Percentiles rank a stretch among this genome's conserved stretches.
Evolutionary conservation across 345 rosid genomes (phyloP).

Genomic region (Populus euphratica): DNA sequence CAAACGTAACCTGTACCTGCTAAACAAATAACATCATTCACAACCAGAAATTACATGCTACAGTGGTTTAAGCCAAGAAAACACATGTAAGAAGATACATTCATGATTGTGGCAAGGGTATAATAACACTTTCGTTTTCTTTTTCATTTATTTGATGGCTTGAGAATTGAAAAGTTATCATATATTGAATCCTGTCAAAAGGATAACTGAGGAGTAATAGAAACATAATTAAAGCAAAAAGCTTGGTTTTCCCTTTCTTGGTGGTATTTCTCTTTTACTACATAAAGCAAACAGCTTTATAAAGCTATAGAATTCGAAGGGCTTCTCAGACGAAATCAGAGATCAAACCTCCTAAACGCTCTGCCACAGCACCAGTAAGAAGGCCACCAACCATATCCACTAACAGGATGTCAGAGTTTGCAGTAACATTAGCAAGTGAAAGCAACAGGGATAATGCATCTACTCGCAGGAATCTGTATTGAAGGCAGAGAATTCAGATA

Average conservation of each 20-base stretch:
- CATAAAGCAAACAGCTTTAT: not conserved
- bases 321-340: not conserved
- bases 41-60: not conserved
- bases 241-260: not conserved
- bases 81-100: not conserved
- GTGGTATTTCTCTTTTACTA: not conserved
- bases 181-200: not conserved
- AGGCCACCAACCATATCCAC: constrained; percentile 94
- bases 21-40: constrained; percentile 3
- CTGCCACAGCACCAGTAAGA: constrained; percentile 91
- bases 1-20: constrained; percentile 81
- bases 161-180: not conserved
- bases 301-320: not conserved
- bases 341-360: constrained; percentile 72
- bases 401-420: constrained; percentile 74
- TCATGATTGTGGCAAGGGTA: not conserved
- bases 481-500: not conserved
- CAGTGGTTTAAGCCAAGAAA: not conserved
- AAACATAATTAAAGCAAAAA: not conserved
- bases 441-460: constrained; percentile 81
- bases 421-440: constrained; percentile 77
- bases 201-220: not conserved
- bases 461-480: constrained; percentile 66
- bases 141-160: no score
- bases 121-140: not conserved